A percentile compares a stretch with the other conserved stretches of the same genome.
phyloP scores from a whole-genome alignment of 2,329 filamentous ascomycete species.

The Chalaropsis thielavioides region DNA sequence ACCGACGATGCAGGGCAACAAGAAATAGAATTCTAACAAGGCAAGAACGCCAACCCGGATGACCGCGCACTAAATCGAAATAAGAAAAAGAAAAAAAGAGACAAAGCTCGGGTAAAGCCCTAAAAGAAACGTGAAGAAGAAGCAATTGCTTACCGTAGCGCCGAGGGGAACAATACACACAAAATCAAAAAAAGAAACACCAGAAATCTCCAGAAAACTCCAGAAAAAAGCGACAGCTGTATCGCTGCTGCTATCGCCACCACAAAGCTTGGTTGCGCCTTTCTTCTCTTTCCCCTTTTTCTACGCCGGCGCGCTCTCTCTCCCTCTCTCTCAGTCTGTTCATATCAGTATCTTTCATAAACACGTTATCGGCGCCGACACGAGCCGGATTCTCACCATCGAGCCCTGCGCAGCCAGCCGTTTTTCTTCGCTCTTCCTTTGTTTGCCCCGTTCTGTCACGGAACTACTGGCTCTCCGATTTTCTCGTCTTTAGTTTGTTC shows the following conservation, averaged over 20 bases:
- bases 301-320: background rate
- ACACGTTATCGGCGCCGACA: too few relatives aligned
- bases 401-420: background rate
- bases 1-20: background rate
- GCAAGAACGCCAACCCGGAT: background rate
- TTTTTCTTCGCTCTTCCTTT: background rate
- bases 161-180: background rate
- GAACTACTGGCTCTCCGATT: background rate
- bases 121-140: background rate
- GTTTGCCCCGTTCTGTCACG: background rate
- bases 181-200: background rate
- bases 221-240: background rate
- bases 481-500: constrained; percentile 6
- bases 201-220: background rate
- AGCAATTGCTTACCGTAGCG: background rate
- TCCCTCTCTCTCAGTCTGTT: background rate
- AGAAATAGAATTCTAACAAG: constrained; percentile 2
- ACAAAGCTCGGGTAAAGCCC: background rate
- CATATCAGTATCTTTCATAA: background rate
- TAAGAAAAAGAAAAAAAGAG: background rate
- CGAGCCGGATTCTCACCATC: too few relatives aligned
- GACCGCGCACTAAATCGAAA: background rate
- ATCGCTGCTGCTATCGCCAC: background rate
- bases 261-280: background rate
- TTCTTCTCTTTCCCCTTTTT: background rate